phyloP scores from a whole-genome alignment of 106 monocot species.

The Ottelia alismoides region DNA sequence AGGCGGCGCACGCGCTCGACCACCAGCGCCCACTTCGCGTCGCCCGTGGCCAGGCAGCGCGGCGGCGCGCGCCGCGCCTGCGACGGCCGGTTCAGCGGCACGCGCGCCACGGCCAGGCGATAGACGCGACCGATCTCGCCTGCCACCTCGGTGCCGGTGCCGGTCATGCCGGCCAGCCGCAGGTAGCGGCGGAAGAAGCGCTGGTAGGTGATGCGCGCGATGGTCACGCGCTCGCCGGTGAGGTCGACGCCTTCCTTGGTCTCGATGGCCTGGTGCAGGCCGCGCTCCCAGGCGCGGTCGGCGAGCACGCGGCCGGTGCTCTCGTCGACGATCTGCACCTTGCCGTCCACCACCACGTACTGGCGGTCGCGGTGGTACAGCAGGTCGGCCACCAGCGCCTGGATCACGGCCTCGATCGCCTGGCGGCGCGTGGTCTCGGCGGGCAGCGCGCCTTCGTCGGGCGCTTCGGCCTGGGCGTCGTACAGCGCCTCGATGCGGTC shows the following conservation, averaged over 20 bases:
- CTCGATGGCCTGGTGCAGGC: background rate
- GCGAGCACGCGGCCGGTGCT: background rate
- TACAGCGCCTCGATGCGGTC: background rate
- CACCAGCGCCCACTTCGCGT: background rate
- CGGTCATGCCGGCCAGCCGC: background rate
- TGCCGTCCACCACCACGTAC: background rate
- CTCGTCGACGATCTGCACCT: background rate
- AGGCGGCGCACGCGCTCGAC: background rate
- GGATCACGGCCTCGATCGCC: background rate
- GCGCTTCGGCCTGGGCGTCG: too few relatives aligned
- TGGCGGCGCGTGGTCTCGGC: background rate
- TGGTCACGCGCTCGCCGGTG: background rate
- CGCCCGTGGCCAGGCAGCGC: too few relatives aligned
- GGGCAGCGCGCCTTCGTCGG: background rate
- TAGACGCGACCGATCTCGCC: background rate
- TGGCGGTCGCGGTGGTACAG: background rate
- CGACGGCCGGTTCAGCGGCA: background rate
- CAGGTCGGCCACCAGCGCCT: background rate
- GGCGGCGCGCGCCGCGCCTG: background rate
- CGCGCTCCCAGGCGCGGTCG: background rate
- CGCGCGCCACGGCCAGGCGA: background rate
- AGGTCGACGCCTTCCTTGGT: background rate
- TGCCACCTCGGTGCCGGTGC: background rate
- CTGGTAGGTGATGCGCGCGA: background rate
- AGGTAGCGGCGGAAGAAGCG: background rate